phyloP scores from a whole-genome alignment of 345 rosid genomes.

The Aethionema arabicum region DNA sequence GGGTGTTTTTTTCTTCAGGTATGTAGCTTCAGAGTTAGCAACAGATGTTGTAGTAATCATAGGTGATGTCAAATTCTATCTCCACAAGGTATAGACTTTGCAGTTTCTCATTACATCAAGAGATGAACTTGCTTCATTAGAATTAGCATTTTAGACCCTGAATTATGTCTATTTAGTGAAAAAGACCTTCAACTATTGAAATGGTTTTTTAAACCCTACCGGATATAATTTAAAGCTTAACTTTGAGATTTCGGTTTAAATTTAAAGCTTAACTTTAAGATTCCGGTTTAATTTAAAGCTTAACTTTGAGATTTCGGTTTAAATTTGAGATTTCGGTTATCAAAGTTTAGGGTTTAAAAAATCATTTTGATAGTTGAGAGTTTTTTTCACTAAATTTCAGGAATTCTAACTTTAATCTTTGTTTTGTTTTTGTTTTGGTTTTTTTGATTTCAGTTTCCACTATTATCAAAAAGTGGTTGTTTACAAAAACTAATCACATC shows the following conservation, averaged over 20 bases:
- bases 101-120: background rate
- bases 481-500: conserved; percentile 63
- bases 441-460: conserved; percentile 48
- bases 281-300: too few relatives aligned
- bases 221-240: too few relatives aligned
- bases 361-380: too few relatives aligned
- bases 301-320: too few relatives aligned
- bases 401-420: background rate
- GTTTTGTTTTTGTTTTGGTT: background rate
- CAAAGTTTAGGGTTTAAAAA: too few relatives aligned
- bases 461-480: conserved; percentile 62
- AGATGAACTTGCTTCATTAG: background rate
- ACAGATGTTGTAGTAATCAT: conserved; percentile 59
- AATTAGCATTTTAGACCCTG: background rate
- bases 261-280: too few relatives aligned
- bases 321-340: too few relatives aligned
- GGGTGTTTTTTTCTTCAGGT: conserved; percentile 40
- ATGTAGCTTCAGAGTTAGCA: conserved; percentile 66
- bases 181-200: too few relatives aligned
- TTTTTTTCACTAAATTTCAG: too few relatives aligned
- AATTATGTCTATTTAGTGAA: background rate
- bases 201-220: too few relatives aligned
- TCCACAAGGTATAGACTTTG: conserved; percentile 61
- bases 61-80: conserved; percentile 64
- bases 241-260: too few relatives aligned